A percentile compares a stretch with the other conserved stretches of the same genome.
phyloP scores from a whole-genome alignment of 306 rosid genomes.

The Mimosa bimucronata region DNA sequence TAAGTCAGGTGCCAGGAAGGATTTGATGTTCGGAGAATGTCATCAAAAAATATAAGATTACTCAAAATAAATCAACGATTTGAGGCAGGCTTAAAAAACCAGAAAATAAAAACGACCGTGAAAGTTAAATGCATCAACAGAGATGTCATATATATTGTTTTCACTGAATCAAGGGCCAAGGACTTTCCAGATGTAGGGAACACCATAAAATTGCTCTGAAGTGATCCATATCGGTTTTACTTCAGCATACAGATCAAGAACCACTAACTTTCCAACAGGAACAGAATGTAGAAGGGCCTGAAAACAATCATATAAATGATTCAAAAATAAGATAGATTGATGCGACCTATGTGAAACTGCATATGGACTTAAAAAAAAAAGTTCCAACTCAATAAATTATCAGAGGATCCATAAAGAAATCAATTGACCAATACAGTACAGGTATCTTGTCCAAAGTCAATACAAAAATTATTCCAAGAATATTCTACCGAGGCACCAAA shows the following conservation, averaged over 20 bases:
- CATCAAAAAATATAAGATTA: constrained; percentile 15
- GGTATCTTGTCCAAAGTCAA: constrained; percentile 9
- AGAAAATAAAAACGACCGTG: constrained; percentile 15
- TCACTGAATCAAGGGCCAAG: constrained; percentile 30
- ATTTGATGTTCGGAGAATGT: constrained; percentile 9
- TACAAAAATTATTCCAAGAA: constrained; percentile 20
- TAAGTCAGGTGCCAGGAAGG: constrained; percentile 7
- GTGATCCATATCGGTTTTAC: constrained; percentile 86
- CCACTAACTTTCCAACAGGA: constrained; percentile 82
- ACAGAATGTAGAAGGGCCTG: constrained; percentile 93
- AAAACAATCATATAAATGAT: constrained; percentile 32
- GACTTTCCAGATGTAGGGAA: constrained; percentile 92
- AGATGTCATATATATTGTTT: constrained; percentile 16
- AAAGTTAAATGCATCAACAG: neutral
- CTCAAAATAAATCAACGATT: neutral
- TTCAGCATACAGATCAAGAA: constrained; percentile 91
- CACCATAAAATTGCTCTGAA: constrained; percentile 85
- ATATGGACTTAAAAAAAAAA: constrained; percentile 9
- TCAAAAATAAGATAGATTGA: neutral
- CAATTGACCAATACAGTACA: neutral
- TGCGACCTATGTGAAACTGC: neutral
- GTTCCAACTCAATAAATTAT: constrained; percentile 17
- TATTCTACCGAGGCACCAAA: constrained; percentile 24
- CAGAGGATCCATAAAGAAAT: constrained; percentile 31
- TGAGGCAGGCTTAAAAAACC: constrained; percentile 11